Evolutionary conservation across 805 yeast species (phyloP).

Genomic region (Wickerhamiella brachini): DNA sequence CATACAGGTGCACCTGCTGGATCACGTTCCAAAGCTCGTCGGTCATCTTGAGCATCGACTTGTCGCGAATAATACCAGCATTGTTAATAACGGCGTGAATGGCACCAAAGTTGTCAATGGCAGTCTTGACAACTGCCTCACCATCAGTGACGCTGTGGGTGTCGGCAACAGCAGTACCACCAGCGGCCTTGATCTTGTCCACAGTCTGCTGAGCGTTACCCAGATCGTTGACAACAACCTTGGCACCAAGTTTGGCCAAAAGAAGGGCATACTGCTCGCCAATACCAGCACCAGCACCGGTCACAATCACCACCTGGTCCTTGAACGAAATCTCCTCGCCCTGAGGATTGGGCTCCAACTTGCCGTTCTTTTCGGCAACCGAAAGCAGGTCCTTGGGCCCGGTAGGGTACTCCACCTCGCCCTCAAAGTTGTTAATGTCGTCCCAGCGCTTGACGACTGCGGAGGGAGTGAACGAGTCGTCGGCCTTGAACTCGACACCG

Average conservation of each 20-base stretch:
- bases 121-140: slow-evolving; percentile 60
- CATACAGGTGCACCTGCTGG: slow-evolving; percentile 65
- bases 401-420: slow-evolving; percentile 52
- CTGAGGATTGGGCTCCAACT: slow-evolving; percentile 41
- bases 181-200: slow-evolving; percentile 53
- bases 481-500: slow-evolving; percentile 75
- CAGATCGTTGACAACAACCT: slow-evolving; percentile 86
- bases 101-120: slow-evolving; percentile 61
- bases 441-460: slow-evolving; percentile 57
- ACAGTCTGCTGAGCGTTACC: slow-evolving; percentile 60
- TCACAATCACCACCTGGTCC: slow-evolving; percentile 76
- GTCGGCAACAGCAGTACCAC: slow-evolving; percentile 75
- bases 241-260: slow-evolving; percentile 86
- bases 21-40: slow-evolving; percentile 75
- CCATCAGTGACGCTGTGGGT: slow-evolving; percentile 75
- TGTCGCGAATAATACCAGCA: slow-evolving; percentile 90
- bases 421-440: slow-evolving; percentile 43
- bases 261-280: slow-evolving; percentile 81
- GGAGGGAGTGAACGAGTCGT: slow-evolving; percentile 67
- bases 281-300: slow-evolving; percentile 92
- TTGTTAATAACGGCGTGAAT: slow-evolving; percentile 80
- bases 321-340: slow-evolving; percentile 48
- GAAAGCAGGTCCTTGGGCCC: slow-evolving; percentile 58
- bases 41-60: slow-evolving; percentile 71
- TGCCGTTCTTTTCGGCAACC: slow-evolving; percentile 40